phyloP scores from a whole-genome alignment of 179 eudicot genomes.

The Heliamphora pulchella region DNA sequence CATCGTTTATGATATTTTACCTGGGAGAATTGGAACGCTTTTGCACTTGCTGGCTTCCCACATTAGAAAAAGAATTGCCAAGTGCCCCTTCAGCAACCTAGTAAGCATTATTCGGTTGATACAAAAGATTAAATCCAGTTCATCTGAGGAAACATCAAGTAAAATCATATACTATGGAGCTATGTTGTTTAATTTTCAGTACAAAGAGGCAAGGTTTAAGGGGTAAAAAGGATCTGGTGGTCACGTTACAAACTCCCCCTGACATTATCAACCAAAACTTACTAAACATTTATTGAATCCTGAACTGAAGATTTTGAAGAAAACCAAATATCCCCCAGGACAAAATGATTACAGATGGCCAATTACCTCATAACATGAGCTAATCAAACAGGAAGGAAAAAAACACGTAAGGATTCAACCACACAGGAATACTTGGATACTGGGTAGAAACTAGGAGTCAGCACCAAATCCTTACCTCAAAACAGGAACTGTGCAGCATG shows the following conservation, averaged over 20 bases:
- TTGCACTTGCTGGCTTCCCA: conserved; percentile 30
- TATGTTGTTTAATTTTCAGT: neutral
- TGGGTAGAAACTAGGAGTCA: conserved; percentile 20
- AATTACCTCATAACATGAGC: neutral
- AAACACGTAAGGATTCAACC: neutral
- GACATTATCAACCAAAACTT: neutral
- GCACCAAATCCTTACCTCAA: conserved; percentile 37
- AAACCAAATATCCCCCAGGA: neutral
- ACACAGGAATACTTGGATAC: conserved; percentile 26
- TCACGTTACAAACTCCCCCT: neutral
- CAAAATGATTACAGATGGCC: neutral
- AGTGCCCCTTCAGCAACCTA: conserved; percentile 41
- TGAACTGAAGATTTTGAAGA: neutral
- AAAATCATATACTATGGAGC: neutral
- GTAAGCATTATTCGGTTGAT: conserved; percentile 16
- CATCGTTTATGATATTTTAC: conserved; percentile 24
- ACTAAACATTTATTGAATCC: neutral
- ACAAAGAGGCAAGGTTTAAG: neutral
- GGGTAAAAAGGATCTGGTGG: neutral
- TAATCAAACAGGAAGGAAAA: neutral
- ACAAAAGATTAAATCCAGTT: conserved; percentile 11
- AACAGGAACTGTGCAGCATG: conserved; percentile 18
- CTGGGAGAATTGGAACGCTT: conserved; percentile 43
- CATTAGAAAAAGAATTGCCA: conserved; percentile 29
- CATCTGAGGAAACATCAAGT: neutral